These are phyloP conservation scores for Anisogramma anomala DNA, from an alignment of 2,329 filamentous ascomycete genomes.

Conservation along the genomic window DNA sequence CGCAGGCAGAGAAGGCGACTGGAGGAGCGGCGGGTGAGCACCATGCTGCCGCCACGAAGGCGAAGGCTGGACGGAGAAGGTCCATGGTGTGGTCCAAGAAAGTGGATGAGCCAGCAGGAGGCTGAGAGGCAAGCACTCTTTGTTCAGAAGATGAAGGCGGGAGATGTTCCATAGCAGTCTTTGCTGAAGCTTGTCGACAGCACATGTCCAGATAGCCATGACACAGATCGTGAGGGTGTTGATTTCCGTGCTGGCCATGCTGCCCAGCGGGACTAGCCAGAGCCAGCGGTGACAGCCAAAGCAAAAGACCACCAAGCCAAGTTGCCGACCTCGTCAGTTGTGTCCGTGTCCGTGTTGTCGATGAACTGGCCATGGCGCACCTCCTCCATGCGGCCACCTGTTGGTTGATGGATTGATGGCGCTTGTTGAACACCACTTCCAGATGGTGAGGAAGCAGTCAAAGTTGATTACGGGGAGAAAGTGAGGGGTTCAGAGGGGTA, in stretches of 20 bases:
- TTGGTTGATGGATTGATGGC: too few species aligned
- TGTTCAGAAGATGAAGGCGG: background rate
- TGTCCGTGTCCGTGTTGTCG: too few species aligned
- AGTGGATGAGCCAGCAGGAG: background rate
- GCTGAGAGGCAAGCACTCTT: background rate
- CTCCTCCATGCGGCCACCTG: too few species aligned
- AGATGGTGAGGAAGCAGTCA: too few species aligned
- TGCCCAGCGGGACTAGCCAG: background rate
- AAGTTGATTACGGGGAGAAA: too few species aligned
- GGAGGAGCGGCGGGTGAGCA: background rate
- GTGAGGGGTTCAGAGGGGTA: too few species aligned
- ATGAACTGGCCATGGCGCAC: background rate
- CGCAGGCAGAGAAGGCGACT: background rate
- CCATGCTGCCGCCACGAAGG: constrained; percentile 3
- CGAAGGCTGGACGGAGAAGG: background rate
- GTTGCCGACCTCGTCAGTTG: too few species aligned
- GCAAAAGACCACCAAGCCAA: background rate
- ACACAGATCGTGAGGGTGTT: background rate
- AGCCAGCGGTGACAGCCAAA: background rate
- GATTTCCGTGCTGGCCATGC: background rate
- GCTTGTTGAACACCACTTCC: too few species aligned
- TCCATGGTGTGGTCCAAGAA: constrained; percentile 2
- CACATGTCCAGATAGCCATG: constrained; percentile 1
- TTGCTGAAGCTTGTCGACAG: background rate
- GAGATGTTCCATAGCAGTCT: background rate